These are phyloP conservation scores for Nakazawaea ishiwadae DNA, from an alignment of 805 yeast genomes.

Conservation along the genomic window DNA sequence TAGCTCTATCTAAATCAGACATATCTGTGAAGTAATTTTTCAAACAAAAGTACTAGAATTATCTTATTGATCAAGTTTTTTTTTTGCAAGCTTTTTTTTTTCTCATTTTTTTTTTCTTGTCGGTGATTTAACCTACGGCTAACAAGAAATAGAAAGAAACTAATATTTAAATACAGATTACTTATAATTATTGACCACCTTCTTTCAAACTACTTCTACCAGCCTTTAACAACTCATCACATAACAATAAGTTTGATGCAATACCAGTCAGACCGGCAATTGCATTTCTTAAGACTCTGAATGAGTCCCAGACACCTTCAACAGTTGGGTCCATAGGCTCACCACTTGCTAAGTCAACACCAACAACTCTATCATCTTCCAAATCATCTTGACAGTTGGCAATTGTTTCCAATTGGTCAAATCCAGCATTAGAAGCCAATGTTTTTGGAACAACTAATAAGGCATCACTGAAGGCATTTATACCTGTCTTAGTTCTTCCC, in stretches of 20 bases:
- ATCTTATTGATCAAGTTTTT: no score
- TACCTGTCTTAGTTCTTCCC: slow-evolving; percentile 87
- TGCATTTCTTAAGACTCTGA: slow-evolving; percentile 89
- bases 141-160: no score
- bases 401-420: slow-evolving; percentile 85
- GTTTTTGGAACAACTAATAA: slow-evolving; percentile 90
- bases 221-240: slow-evolving; percentile 96
- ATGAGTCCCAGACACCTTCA: slow-evolving; percentile 97
- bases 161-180: no score
- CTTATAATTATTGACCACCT: slow-evolving; percentile 28
- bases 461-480: slow-evolving; percentile 91
- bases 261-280: slow-evolving; percentile 90
- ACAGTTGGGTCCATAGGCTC: slow-evolving; percentile 93
- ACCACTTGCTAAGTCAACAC: slow-evolving; percentile 86
- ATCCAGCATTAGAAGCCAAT: slow-evolving; percentile 86
- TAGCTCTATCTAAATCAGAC: slow-evolving; percentile 18
- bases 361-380: slow-evolving; percentile 76
- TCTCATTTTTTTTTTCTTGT: neutral
- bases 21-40: neutral
- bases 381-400: slow-evolving; percentile 87
- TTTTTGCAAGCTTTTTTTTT: neutral
- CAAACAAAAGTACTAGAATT: neutral
- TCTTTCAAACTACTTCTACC: slow-evolving; percentile 90
- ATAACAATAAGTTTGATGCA: slow-evolving; percentile 83
- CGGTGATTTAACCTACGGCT: no score